Evolutionary conservation across 169 alveolate species (phyloP).

Genomic region (Theileria parva): DNA sequence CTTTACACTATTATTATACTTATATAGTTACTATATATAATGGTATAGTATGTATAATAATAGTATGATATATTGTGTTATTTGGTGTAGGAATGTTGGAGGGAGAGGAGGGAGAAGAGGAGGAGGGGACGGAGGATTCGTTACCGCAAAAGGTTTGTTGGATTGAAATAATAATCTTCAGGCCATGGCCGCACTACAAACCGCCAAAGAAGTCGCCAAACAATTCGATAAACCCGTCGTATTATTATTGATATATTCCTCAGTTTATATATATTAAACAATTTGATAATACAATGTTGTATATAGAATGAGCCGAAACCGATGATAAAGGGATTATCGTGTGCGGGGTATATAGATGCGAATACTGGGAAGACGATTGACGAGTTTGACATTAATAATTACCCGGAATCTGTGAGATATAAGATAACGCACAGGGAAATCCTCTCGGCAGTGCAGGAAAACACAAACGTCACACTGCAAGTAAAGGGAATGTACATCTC

Average conservation of each 20-base stretch:
- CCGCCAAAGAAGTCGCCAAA: slow-evolving; percentile 26
- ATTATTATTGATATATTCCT: background rate
- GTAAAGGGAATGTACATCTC: slow-evolving; percentile 81
- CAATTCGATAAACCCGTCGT: slow-evolving; percentile 20
- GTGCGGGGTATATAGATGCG: slow-evolving; percentile 67
- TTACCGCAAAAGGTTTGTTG: background rate
- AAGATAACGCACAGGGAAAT: slow-evolving; percentile 85
- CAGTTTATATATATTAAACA: no score
- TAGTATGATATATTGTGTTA: slow-evolving; percentile 1
- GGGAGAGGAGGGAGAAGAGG: slow-evolving; percentile 44
- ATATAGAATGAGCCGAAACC: slow-evolving; percentile 52
- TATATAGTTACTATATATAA: background rate
- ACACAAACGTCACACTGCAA: slow-evolving; percentile 81
- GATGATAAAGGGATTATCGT: slow-evolving; percentile 66
- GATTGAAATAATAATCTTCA: background rate
- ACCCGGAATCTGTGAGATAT: slow-evolving; percentile 86
- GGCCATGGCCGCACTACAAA: slow-evolving; percentile 31
- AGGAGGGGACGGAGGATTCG: slow-evolving; percentile 6
- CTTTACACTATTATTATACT: background rate
- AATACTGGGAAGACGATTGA: slow-evolving; percentile 82
- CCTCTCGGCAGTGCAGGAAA: slow-evolving; percentile 77
- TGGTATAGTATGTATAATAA: background rate
- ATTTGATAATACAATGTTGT: background rate
- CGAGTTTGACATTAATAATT: slow-evolving; percentile 88
- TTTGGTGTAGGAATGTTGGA: slow-evolving; percentile 5